Conservation (phyloP, 192 early-diverging fungal species). For the Backusella tuberculispora region DNA sequence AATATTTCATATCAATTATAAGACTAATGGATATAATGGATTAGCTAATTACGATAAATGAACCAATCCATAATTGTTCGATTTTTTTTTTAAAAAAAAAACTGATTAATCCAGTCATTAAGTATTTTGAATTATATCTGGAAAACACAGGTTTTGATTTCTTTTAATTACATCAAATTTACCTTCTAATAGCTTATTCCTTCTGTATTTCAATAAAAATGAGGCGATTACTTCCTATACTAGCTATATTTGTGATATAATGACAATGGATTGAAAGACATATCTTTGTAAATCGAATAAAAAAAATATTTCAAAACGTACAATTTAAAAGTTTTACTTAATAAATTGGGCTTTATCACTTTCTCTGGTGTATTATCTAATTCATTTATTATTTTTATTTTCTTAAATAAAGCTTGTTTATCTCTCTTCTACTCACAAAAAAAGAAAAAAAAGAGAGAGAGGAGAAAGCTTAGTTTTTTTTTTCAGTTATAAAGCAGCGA, state of each 20-base stretch:
- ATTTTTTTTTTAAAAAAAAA: background rate
- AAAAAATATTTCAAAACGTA: background rate
- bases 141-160: background rate
- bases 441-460: too few relatives aligned
- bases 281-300: background rate
- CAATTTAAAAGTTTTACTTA: background rate
- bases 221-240: background rate
- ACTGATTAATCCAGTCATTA: background rate
- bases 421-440: background rate
- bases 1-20: background rate
- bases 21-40: background rate
- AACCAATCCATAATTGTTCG: background rate
- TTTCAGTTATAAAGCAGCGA: too few relatives aligned
- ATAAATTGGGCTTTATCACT: background rate
- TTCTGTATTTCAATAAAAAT: conserved; percentile 8
- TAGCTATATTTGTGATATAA: background rate
- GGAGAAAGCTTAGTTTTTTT: too few relatives aligned
- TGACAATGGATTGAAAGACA: background rate
- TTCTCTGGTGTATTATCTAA: background rate
- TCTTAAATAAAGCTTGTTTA: background rate
- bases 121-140: background rate
- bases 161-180: background rate
- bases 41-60: background rate
- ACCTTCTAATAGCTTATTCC: background rate
- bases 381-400: background rate